phyloP scores from a whole-genome alignment of 1,139 yeast species.

The Spencermartinsiella ligniputridi region DNA sequence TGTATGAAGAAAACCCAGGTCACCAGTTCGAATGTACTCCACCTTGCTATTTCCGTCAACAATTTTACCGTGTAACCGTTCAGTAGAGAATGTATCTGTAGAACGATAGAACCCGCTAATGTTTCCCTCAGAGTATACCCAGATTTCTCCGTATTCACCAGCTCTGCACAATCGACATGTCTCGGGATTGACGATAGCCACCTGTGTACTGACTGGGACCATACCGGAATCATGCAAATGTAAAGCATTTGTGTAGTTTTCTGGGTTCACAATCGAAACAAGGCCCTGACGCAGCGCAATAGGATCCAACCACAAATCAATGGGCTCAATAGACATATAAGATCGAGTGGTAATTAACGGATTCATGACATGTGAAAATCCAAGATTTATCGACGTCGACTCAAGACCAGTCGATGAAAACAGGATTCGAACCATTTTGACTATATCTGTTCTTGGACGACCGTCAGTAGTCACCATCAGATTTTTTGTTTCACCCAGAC shows the following conservation, averaged over 20 bases:
- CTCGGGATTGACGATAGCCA: constrained; percentile 94
- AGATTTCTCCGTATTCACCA: constrained; percentile 97
- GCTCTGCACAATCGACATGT: constrained; percentile 70
- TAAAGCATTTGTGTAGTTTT: constrained; percentile 60
- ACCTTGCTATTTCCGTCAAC: constrained; percentile 59
- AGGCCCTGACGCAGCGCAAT: constrained; percentile 85
- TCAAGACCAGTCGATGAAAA: constrained; percentile 65
- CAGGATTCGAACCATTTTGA: constrained; percentile 56
- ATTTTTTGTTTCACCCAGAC: constrained; percentile 65
- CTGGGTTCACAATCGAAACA: constrained; percentile 72
- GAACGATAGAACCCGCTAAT: constrained; percentile 50
- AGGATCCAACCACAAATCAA: constrained; percentile 82
- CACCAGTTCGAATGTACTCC: constrained; percentile 83
- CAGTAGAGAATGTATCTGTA: constrained; percentile 38
- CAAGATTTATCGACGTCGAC: constrained; percentile 67
- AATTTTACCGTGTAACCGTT: constrained; percentile 55
- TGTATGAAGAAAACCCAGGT: constrained; percentile 84
- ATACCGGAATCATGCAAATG: constrained; percentile 92
- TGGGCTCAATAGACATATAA: constrained; percentile 84
- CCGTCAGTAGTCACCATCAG: constrained; percentile 78
- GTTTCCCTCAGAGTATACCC: constrained; percentile 91
- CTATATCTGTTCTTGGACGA: constrained; percentile 61
- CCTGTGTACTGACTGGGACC: constrained; percentile 91
- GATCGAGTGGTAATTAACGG: constrained; percentile 85
- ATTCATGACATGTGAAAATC: constrained; percentile 74